phyloP scores from a whole-genome alignment of 768 basidiomycete genomes.

The Mycena latifolia region DNA sequence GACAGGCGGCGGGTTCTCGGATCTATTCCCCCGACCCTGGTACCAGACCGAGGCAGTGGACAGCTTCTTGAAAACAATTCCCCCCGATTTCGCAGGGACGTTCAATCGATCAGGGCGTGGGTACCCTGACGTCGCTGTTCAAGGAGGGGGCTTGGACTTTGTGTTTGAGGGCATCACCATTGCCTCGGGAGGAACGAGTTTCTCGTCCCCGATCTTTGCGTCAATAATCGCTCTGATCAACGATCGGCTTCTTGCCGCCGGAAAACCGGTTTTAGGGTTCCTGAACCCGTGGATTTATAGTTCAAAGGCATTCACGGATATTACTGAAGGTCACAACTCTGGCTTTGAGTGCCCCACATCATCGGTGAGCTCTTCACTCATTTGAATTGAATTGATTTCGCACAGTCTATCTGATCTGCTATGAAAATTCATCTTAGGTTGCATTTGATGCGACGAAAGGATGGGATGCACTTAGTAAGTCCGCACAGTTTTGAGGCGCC shows the following conservation, averaged over 20 bases:
- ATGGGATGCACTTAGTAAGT: no score
- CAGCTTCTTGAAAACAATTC: neutral
- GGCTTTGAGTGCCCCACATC: no score
- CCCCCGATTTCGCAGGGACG: neutral
- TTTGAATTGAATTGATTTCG: no score
- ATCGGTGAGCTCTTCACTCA: no score
- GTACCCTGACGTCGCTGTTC: neutral
- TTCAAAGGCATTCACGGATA: neutral
- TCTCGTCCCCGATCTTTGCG: conserved; percentile 29
- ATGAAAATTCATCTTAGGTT: no score
- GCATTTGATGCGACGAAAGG: no score
- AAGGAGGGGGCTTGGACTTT: neutral
- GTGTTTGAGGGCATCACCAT: neutral
- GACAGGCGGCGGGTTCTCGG: conserved; percentile 55
- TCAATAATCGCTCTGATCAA: neutral
- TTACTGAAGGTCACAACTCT: neutral
- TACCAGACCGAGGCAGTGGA: conserved; percentile 46
- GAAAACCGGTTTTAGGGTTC: neutral
- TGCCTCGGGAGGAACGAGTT: conserved; percentile 33
- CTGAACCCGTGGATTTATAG: neutral
- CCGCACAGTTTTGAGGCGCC: no score
- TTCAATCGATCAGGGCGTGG: neutral
- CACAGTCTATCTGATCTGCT: no score
- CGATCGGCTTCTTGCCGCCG: neutral
- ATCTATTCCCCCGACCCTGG: conserved; percentile 47